A percentile compares a stretch with the other conserved stretches of the same genome.
phyloP scores from a whole-genome alignment of 345 rosid genomes.

The Heritiera fomes region DNA sequence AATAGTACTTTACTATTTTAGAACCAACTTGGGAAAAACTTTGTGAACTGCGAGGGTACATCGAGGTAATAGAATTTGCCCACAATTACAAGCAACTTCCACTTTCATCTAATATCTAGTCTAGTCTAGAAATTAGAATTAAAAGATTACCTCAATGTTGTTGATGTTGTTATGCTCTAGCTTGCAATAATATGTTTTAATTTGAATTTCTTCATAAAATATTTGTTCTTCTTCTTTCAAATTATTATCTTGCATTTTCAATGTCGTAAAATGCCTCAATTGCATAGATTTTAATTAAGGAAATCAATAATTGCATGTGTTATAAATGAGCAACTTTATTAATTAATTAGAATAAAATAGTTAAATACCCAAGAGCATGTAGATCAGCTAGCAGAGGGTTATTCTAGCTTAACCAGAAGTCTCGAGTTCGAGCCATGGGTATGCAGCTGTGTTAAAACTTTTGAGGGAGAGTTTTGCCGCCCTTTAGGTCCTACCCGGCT shows the following conservation, averaged over 20 bases:
- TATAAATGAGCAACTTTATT: not conserved
- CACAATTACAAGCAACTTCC: not conserved
- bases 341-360: not conserved
- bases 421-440: no score
- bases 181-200: not conserved
- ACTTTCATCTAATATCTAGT: not conserved
- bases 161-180: no score
- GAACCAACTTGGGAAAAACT: not conserved
- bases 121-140: not conserved
- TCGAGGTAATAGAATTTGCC: not conserved
- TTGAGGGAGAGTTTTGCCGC: no score
- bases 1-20: not conserved
- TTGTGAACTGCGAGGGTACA: not conserved
- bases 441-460: no score
- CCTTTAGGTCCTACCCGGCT: no score
- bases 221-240: not conserved
- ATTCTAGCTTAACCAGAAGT: no score
- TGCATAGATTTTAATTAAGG: no score
- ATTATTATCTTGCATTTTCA: not conserved
- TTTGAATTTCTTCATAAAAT: not conserved
- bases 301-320: not conserved
- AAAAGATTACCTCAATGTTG: not conserved
- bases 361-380: not conserved
- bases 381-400: no score
- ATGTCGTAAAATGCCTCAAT: no score